Percentiles rank a stretch among this genome's conserved stretches.
Conservation (phyloP, 495 filamentous ascomycete species). For the Hypoxylon cercidicola region DNA sequence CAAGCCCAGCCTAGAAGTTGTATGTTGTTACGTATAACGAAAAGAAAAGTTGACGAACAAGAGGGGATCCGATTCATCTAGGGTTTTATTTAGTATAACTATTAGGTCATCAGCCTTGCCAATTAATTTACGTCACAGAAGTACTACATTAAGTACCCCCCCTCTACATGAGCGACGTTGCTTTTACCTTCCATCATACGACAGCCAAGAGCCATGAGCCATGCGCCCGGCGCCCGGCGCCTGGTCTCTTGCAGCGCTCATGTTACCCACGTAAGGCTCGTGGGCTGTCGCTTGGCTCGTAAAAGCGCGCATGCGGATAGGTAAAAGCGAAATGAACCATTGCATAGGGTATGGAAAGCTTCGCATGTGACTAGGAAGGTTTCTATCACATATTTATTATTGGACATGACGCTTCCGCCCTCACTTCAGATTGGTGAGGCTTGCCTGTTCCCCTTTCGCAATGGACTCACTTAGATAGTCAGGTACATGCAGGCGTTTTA, state of each 20-base stretch:
- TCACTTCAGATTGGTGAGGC: no score
- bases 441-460: no score
- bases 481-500: conserved; percentile 1
- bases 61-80: no score
- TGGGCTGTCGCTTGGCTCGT: background rate
- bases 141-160: conserved; percentile 1
- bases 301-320: no score
- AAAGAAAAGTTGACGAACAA: no score
- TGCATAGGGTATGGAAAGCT: no score
- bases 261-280: conserved; percentile 23
- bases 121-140: conserved; percentile 3
- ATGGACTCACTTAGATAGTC: background rate
- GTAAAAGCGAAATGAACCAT: no score
- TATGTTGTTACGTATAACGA: no score
- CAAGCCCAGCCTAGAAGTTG: conserved; percentile 1
- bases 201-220: conserved; percentile 15
- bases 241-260: conserved; percentile 9
- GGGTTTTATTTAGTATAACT: background rate
- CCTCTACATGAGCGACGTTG: conserved; percentile 20
- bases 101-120: conserved; percentile 18
- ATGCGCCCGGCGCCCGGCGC: conserved; percentile 3
- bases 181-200: conserved; percentile 27
- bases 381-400: no score
- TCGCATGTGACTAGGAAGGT: no score
- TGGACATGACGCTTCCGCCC: no score